Conservation (phyloP, 805 yeast species). For the Kuraishia hungarica region DNA sequence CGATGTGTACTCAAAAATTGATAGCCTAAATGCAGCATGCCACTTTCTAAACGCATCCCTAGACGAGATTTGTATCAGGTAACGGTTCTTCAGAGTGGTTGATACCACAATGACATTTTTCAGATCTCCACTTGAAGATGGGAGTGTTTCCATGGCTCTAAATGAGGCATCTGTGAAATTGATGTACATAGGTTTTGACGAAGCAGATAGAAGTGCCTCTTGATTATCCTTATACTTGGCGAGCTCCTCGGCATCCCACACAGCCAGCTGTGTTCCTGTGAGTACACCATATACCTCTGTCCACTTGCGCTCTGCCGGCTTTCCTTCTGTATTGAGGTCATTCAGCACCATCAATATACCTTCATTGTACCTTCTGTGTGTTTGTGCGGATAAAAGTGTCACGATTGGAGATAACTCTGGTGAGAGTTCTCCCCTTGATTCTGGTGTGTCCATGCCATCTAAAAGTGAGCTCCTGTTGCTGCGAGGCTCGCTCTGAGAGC, state of each 20-base stretch:
- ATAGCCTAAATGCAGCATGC: constrained; percentile 76
- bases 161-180: constrained; percentile 87
- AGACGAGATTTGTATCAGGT: constrained; percentile 68
- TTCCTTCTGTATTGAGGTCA: constrained; percentile 77
- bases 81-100: constrained; percentile 87
- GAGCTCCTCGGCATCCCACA: constrained; percentile 77
- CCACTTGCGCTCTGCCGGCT: constrained; percentile 81
- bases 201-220: constrained; percentile 44
- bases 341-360: constrained; percentile 69
- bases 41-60: constrained; percentile 59
- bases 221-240: constrained; percentile 37
- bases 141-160: constrained; percentile 60
- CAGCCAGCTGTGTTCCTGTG: constrained; percentile 84
- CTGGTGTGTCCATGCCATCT: neutral
- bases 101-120: constrained; percentile 80
- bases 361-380: constrained; percentile 67
- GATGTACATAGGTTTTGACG: constrained; percentile 75
- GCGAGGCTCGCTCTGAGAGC: neutral
- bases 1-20: constrained; percentile 72
- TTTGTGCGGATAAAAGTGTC: constrained; percentile 63
- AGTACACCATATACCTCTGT: constrained; percentile 86
- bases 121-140: constrained; percentile 56
- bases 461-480: neutral
- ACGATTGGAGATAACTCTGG: constrained; percentile 62
- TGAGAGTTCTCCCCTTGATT: constrained; percentile 4